Percentiles rank a stretch among this genome's conserved stretches.
Conservation (phyloP, 2,329 filamentous ascomycete species). For the Phialophora expanda region DNA sequence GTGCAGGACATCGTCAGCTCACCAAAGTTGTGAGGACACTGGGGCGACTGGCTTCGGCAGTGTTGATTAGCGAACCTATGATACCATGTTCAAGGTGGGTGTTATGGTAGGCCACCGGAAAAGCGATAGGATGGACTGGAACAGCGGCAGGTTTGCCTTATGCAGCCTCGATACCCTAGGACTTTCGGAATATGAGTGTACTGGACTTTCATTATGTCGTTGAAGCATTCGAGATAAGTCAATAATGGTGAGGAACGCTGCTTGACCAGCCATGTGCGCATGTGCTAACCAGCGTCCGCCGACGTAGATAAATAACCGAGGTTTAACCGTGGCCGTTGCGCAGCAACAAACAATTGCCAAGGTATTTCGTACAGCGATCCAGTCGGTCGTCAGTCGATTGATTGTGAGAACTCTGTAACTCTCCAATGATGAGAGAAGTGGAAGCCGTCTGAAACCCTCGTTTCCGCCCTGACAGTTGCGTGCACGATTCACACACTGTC, state of each 20-base stretch:
- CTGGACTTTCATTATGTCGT: background rate
- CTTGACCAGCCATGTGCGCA: too few relatives aligned
- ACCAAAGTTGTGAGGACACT: constrained; percentile 25
- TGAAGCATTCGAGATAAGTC: background rate
- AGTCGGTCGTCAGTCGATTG: background rate
- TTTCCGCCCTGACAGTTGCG: background rate
- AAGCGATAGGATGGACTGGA: background rate
- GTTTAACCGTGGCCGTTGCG: background rate
- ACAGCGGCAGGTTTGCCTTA: background rate
- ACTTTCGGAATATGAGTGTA: background rate
- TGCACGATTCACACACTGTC: background rate
- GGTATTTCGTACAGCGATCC: background rate
- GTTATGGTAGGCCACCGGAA: constrained; percentile 3
- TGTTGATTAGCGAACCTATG: constrained; percentile 16
- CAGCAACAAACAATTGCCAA: background rate
- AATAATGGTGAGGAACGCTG: background rate
- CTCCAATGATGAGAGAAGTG: background rate
- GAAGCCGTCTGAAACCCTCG: background rate
- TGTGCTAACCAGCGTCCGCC: too few relatives aligned
- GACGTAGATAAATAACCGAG: background rate
- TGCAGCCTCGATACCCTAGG: background rate
- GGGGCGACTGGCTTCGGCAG: background rate
- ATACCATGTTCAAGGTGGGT: background rate
- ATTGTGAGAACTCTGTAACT: background rate
- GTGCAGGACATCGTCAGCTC: constrained; percentile 29